Percentiles rank a stretch among this genome's conserved stretches.
phyloP scores from a whole-genome alignment of 2,329 filamentous ascomycete species.

The Aureobasidium sp. region DNA sequence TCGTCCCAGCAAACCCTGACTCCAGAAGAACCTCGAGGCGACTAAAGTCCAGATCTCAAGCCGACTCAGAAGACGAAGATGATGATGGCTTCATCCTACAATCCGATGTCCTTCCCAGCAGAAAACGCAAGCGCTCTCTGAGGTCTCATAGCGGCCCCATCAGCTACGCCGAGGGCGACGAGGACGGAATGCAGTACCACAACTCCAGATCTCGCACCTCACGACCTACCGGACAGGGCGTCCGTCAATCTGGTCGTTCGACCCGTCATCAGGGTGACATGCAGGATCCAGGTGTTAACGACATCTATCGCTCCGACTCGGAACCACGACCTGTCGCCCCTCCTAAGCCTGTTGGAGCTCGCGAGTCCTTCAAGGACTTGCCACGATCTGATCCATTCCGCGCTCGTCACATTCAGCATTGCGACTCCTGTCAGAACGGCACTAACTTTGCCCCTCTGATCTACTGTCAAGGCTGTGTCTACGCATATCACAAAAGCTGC shows the following conservation, averaged over 20 bases:
- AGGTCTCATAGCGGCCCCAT: not conserved
- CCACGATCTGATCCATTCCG: slow-evolving; percentile 60
- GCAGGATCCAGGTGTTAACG: slow-evolving; percentile 52
- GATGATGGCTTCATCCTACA: slow-evolving; percentile 24
- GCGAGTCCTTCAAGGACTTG: slow-evolving; percentile 66
- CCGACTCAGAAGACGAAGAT: slow-evolving; percentile 17
- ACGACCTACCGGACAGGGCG: slow-evolving; percentile 16
- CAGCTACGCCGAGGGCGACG: slow-evolving; percentile 13
- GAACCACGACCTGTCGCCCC: slow-evolving; percentile 31
- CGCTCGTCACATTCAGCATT: slow-evolving; percentile 60
- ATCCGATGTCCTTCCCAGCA: slow-evolving; percentile 34
- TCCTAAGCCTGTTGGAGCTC: slow-evolving; percentile 52
- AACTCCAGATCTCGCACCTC: slow-evolving; percentile 15
- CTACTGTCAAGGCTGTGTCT: slow-evolving; percentile 84
- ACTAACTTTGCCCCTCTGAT: slow-evolving; percentile 63
- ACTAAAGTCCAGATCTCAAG: not conserved
- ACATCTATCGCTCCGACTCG: slow-evolving; percentile 45
- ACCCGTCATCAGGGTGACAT: slow-evolving; percentile 42
- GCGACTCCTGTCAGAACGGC: slow-evolving; percentile 63
- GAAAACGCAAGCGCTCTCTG: slow-evolving; percentile 34
- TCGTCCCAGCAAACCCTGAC: slow-evolving; percentile 17
- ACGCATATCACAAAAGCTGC: slow-evolving; percentile 76
- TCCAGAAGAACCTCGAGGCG: not conserved
- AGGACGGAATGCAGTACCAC: slow-evolving; percentile 16
- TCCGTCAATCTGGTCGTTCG: slow-evolving; percentile 39